Conservation (phyloP, 2,329 filamentous ascomycete genomes). For the Arthrobotrys megalospora region DNA sequence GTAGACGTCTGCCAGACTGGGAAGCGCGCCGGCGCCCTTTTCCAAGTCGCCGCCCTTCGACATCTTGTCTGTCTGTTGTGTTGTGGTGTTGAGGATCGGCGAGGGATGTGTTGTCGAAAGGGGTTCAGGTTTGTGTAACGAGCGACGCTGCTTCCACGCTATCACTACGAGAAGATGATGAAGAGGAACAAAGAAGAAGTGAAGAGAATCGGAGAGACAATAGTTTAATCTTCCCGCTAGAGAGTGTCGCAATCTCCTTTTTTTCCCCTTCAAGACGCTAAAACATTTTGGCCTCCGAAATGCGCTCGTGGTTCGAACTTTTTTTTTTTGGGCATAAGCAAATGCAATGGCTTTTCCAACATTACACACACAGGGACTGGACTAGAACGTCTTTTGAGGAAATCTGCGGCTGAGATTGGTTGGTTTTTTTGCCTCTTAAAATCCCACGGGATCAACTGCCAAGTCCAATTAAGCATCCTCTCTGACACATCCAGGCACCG, state of each 20-base stretch:
- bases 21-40: constrained; percentile 39
- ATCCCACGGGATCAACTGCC: constrained; percentile 55
- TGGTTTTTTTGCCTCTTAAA: constrained; percentile 25
- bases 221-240: too few species aligned
- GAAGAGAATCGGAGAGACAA: background rate
- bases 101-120: constrained; percentile 36
- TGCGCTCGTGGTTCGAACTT: constrained; percentile 33
- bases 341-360: constrained; percentile 10
- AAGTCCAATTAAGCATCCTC: constrained; percentile 23
- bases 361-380: background rate
- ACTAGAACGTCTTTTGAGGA: constrained; percentile 7
- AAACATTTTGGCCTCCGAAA: constrained; percentile 50
- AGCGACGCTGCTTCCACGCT: background rate
- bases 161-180: too few species aligned
- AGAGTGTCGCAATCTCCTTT: background rate
- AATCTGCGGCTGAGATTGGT: constrained; percentile 60
- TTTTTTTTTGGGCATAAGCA: background rate
- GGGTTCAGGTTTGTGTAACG: constrained; percentile 39
- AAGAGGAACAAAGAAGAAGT: background rate
- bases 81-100: constrained; percentile 8
- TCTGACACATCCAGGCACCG: constrained; percentile 19
- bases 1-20: constrained; percentile 47
- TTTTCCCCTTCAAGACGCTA: background rate
- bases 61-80: constrained; percentile 22
- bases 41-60: constrained; percentile 34